Base-by-base conservation (phyloP, 2,329 filamentous ascomycete species). In the Fusarium cicatricum region DNA sequence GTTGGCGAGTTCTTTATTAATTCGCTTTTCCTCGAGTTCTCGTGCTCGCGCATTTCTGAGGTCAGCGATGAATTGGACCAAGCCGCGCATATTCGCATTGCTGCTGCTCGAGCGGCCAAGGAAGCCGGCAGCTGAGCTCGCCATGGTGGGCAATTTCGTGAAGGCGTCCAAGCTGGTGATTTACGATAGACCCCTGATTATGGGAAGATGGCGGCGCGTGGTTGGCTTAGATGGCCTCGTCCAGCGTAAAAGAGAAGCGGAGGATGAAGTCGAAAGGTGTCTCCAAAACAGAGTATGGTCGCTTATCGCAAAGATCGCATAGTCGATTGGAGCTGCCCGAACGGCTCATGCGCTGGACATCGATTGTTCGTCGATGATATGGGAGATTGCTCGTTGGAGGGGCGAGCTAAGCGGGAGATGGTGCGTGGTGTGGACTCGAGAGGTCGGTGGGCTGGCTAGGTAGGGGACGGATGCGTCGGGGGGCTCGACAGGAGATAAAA, bases 1-100 rank as follows among this genome's bases (percentile, higher is more conserved):
- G 73, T 99, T 99, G 73, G 95, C 95, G 75, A 99, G 80, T 80
- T 99, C 95, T 81, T 99, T 99, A 78, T 99, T 99, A 80, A 99
- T 98, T 73, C 95, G 86, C 84, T 99, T 99, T 82, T 99, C 95
- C 76, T 99, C 95, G 61, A 99, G 80, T 75, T 99, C 95, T 60
- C 96, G 86, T 40, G 96, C 95, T 75, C 95, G 85, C 48, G 95
- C 95, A 75, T 99, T 99, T 73, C 95, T 84, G 70, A 99, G 77
- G 75, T 99, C 95, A 59, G 95, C 95, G 74, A 99, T 99, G 80
- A 99, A 99, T 74, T 97, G 96, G 41, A 99, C 95, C 67, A 99
- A 82, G 23, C 95, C 94, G 66, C 86, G 85, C 86, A 89, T 89
- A 71, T 88, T 88, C 34, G 85, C 81, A 73, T 85, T 88, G 73